Evolutionary conservation across 495 filamentous ascomycete genomes (phyloP).

Genomic region (Tetracladium setigerum): DNA sequence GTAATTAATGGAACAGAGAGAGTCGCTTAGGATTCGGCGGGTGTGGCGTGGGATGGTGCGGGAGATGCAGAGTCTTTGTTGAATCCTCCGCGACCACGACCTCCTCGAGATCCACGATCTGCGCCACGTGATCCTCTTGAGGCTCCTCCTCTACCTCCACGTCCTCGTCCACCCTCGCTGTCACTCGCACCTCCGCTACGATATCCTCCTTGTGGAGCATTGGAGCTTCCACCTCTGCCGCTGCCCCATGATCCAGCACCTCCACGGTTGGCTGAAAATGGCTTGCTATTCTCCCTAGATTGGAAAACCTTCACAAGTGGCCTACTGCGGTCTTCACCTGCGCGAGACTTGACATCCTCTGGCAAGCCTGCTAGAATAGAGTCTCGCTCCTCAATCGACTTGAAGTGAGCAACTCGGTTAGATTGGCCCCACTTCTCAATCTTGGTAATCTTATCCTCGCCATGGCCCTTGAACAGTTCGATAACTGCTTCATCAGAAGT

Average conservation of each 20-base stretch:
- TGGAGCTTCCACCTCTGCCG: slow-evolving; percentile 52
- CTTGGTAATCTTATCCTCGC: slow-evolving; percentile 66
- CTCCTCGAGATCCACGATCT: slow-evolving; percentile 48
- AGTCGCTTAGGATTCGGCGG: slow-evolving; percentile 36
- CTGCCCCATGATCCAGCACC: slow-evolving; percentile 67
- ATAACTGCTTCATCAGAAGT: slow-evolving; percentile 70
- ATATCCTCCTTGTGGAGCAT: slow-evolving; percentile 55
- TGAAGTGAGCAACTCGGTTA: slow-evolving; percentile 77
- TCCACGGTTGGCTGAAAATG: slow-evolving; percentile 41
- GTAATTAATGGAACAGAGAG: slow-evolving; percentile 2
- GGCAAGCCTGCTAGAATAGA: slow-evolving; percentile 64
- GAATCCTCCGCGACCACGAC: slow-evolving; percentile 53
- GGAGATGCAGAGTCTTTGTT: slow-evolving; percentile 43
- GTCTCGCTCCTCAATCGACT: slow-evolving; percentile 67
- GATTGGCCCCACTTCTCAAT: slow-evolving; percentile 69
- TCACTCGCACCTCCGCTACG: slow-evolving; percentile 69
- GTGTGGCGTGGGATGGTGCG: slow-evolving; percentile 42
- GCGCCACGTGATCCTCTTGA: slow-evolving; percentile 46
- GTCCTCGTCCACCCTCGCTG: slow-evolving; percentile 57
- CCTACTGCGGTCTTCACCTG: slow-evolving; percentile 57
- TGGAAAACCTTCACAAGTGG: slow-evolving; percentile 77
- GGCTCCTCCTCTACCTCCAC: slow-evolving; percentile 59
- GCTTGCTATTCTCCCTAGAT: slow-evolving; percentile 42
- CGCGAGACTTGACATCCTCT: slow-evolving; percentile 61
- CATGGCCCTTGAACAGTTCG: slow-evolving; percentile 72